Percentiles rank a stretch among this genome's conserved stretches.
These are phyloP conservation scores for Pseudogymnoascus sp. DNA, from an alignment of 2,329 filamentous ascomycete species.

Conservation along the genomic window DNA sequence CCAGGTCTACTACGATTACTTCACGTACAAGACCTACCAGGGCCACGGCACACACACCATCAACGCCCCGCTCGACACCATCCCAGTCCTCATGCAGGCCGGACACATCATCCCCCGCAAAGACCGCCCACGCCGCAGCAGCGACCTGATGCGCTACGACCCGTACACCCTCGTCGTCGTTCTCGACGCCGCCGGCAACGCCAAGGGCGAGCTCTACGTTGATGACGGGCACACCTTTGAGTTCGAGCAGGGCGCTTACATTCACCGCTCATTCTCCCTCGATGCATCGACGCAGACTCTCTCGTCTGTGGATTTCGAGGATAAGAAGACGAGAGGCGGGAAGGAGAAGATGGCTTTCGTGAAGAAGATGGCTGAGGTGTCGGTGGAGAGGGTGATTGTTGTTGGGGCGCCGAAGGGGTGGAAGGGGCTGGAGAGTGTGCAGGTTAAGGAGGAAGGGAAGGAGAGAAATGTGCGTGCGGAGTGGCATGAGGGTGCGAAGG, in stretches of 20 bases:
- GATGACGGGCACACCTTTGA: conserved; percentile 95
- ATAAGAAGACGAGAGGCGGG: conserved; percentile 34
- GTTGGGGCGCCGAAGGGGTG: conserved; percentile 70
- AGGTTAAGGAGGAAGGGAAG: conserved; percentile 44
- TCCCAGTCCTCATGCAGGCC: conserved; percentile 85
- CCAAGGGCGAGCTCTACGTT: conserved; percentile 75
- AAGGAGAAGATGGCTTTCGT: conserved; percentile 56
- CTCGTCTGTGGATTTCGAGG: conserved; percentile 58
- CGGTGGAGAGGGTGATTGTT: conserved; percentile 75
- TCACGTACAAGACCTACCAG: conserved; percentile 67
- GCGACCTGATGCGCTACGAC: conserved; percentile 84
- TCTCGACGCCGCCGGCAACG: conserved; percentile 58
- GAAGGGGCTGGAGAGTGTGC: conserved; percentile 54
- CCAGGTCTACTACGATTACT: conserved; percentile 92
- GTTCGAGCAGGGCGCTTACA: conserved; percentile 75
- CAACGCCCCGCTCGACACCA: conserved; percentile 71
- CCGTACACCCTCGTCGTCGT: conserved; percentile 86
- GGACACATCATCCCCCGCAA: conserved; percentile 88
- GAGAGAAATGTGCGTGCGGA: conserved; percentile 51
- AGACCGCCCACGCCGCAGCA: conserved; percentile 78
- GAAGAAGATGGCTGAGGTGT: conserved; percentile 68
- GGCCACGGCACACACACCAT: conserved; percentile 64
- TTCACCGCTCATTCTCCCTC: conserved; percentile 74
- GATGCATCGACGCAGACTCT: conserved; percentile 45
- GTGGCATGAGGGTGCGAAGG: conserved; percentile 44